Evolutionary conservation across 257 asterid genomes (phyloP), one percentile per base, ranked within the genome.

Genomic region (Phtheirospermum japonicum): DNA sequence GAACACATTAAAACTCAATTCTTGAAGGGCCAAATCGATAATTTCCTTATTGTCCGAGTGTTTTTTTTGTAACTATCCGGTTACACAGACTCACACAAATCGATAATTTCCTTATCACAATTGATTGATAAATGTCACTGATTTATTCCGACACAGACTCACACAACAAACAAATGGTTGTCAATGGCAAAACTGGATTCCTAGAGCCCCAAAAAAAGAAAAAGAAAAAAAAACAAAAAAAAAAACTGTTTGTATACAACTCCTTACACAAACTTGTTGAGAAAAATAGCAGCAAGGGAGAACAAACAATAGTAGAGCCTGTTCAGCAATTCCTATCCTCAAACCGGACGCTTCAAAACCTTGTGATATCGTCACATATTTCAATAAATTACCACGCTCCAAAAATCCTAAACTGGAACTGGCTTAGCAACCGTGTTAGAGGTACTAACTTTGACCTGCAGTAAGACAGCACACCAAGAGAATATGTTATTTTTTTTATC

Each of bases 371-470:
- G n/a, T 42, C 39, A 17, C 34, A 56, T 54, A 36, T 43, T 57
- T 58, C 53, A n/a, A 32, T 54, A 65, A 40, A 45, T 69, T 69
- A 57, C 11, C 8, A 45, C 61, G 12, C 59, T 57, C 65, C 32
- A 4, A 58, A 72, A 59, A 71, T 66, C 57, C 71, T 89, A 84
- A 63, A 65, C 88, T 5, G 83, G 75, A 79, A 89, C 80, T 74
- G 94, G 88, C 78, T 79, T 78, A 73, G 80, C 78, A 69, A 73
- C 82, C 20, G 80, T 70, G 68, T 65, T 82, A 78, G 94, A 77
- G 73, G 76, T 43, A 53, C 79, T 61, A 75, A 77, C 69, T 71
- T 77, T 81, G 79, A 89, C 97, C 97, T 89, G 86, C 77, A 75
- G 58, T 36, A 32, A 59, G 56, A 60, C 64, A 71, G 23, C 63